Evolutionary conservation across 805 yeast genomes (phyloP).

Genomic region (Kockiozyma suomiensis): DNA sequence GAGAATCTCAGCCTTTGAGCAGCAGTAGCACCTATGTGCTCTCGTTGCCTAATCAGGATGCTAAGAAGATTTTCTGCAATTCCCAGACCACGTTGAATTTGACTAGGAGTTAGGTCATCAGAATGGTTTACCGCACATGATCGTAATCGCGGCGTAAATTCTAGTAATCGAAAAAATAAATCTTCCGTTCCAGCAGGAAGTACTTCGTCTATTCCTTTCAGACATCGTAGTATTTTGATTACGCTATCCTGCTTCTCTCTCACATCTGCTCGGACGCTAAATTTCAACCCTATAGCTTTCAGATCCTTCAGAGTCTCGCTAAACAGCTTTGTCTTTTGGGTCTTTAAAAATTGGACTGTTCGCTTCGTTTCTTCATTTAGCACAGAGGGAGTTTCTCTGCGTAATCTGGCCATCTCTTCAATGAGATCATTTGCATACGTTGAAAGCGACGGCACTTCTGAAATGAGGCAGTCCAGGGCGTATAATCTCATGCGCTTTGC

Average conservation of each 20-base stretch:
- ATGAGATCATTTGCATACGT: constrained; percentile 59
- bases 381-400: constrained; percentile 74
- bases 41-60: constrained; percentile 49
- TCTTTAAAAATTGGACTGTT: constrained; percentile 65
- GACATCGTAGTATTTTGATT: constrained; percentile 60
- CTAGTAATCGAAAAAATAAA: constrained; percentile 70
- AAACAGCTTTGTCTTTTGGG: constrained; percentile 77
- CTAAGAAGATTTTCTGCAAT: constrained; percentile 71
- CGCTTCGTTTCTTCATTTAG: constrained; percentile 76
- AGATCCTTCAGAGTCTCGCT: constrained; percentile 77
- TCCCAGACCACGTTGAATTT: constrained; percentile 75
- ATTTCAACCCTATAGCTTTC: constrained; percentile 72
- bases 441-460: constrained; percentile 53
- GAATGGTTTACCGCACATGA: constrained; percentile 61
- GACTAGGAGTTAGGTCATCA: constrained; percentile 74
- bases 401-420: constrained; percentile 61
- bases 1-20: not conserved
- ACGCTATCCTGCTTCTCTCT: constrained; percentile 63
- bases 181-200: constrained; percentile 49
- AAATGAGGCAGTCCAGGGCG: constrained; percentile 42
- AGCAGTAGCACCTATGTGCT: not conserved
- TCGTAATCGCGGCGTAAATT: constrained; percentile 77
- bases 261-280: constrained; percentile 66
- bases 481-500: constrained; percentile 60
- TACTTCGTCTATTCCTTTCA: constrained; percentile 50